Evolutionary conservation across 2,329 filamentous ascomycete genomes (phyloP).

Genomic region (Colletotrichum coccodes): DNA sequence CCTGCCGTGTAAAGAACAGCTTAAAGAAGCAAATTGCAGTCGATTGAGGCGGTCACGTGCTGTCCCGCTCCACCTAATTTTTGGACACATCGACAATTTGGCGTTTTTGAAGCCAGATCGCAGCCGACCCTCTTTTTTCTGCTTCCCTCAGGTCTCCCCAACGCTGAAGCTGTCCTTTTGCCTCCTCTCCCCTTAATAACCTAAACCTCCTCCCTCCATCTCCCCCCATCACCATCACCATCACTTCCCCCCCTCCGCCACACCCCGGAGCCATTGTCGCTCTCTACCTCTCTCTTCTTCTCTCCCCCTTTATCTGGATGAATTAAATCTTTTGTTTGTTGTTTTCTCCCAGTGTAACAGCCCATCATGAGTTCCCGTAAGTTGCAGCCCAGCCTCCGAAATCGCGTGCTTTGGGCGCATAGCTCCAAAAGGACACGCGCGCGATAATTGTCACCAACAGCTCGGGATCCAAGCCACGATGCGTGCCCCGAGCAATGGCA

Average conservation of each 20-base stretch:
- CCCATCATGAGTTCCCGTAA: conserved; percentile 65
- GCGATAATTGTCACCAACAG: background rate
- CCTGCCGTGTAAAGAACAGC: background rate
- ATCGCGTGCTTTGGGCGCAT: conserved; percentile 28
- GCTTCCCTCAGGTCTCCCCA: conserved; percentile 8
- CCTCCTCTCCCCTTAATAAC: conserved; percentile 48
- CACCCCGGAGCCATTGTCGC: conserved; percentile 42
- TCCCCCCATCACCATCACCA: conserved; percentile 43
- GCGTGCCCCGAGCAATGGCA: background rate
- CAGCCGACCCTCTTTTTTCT: conserved; percentile 33
- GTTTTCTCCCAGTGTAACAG: conserved; percentile 44
- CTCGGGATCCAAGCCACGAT: background rate
- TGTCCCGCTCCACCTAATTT: conserved; percentile 42
- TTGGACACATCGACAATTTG: conserved; percentile 58
- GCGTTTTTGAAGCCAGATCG: conserved; percentile 56
- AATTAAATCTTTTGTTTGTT: conserved; percentile 44
- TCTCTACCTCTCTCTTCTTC: conserved; percentile 42
- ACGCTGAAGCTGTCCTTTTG: conserved; percentile 36
- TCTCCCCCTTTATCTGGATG: conserved; percentile 46
- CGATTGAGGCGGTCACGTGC: conserved; percentile 43
- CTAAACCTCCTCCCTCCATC: conserved; percentile 27
- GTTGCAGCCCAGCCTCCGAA: conserved; percentile 39
- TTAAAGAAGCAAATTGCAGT: conserved; percentile 5
- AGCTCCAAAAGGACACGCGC: conserved; percentile 23
- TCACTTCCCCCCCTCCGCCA: conserved; percentile 42